Conservation (phyloP, 805 yeast species). For the Nakazawaea ishiwadae region DNA sequence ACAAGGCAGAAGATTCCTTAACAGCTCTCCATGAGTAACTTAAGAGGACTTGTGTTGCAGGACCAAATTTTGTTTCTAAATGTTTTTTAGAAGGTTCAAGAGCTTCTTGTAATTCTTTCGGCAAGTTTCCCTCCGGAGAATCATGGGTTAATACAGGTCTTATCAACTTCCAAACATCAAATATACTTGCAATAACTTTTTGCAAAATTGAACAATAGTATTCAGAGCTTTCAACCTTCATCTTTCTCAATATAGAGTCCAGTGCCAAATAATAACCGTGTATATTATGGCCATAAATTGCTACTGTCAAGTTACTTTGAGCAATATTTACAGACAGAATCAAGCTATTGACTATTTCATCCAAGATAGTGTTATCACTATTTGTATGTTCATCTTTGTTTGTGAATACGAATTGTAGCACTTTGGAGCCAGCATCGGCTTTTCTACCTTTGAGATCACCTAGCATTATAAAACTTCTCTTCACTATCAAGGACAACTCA, state of each 20-base stretch:
- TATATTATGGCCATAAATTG: conserved; percentile 45
- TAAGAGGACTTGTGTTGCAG: conserved; percentile 40
- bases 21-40: conserved; percentile 81
- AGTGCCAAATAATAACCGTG: conserved; percentile 72
- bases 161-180: conserved; percentile 38
- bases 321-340: conserved; percentile 30
- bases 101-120: conserved; percentile 36
- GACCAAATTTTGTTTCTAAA: conserved; percentile 27
- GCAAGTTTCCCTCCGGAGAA: conserved; percentile 65
- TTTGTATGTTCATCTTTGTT: conserved; percentile 19
- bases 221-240: not conserved
- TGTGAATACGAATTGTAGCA: conserved; percentile 45
- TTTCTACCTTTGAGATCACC: conserved; percentile 49
- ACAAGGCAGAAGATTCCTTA: conserved; percentile 63
- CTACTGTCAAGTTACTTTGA: conserved; percentile 29
- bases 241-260: conserved; percentile 34
- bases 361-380: conserved; percentile 18
- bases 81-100: conserved; percentile 26
- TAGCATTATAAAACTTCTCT: conserved; percentile 25
- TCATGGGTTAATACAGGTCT: conserved; percentile 56
- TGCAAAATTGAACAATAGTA: not conserved
- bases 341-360: conserved; percentile 26
- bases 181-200: conserved; percentile 8
- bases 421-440: conserved; percentile 77
- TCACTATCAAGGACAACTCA: conserved; percentile 17